A percentile compares a stretch with the other conserved stretches of the same genome.
Conservation (phyloP, 148 eudicot genomes). For the Pharnaceum exiguum region DNA sequence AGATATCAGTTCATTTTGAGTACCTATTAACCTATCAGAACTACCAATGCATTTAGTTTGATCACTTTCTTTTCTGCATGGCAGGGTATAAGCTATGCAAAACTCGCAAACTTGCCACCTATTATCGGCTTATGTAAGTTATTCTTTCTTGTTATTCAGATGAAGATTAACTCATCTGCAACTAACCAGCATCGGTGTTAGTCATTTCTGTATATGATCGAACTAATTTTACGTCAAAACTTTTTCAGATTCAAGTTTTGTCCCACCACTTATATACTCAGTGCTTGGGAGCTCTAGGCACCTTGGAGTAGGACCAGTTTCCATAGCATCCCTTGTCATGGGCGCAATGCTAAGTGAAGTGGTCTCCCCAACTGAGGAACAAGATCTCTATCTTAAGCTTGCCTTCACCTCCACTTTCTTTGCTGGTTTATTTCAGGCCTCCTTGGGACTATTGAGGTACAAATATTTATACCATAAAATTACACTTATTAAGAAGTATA, state of each 20-base stretch:
- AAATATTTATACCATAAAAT: too few species aligned
- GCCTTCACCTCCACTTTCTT: conserved; percentile 83
- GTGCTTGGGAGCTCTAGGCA: conserved; percentile 84
- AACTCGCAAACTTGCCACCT: conserved; percentile 93
- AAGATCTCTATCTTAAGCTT: conserved; percentile 61
- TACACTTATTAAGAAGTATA: neutral
- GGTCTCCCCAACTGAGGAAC: conserved; percentile 53
- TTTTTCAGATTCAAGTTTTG: conserved; percentile 84
- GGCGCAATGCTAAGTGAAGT: conserved; percentile 73
- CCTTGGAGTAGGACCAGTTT: conserved; percentile 89
- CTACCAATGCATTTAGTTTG: neutral
- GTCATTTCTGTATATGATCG: neutral
- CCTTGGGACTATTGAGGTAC: conserved; percentile 75
- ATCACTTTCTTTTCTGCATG: conserved; percentile 2
- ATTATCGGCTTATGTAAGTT: conserved; percentile 85
- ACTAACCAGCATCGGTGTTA: too few species aligned
- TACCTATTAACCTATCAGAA: neutral
- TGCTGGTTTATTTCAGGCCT: conserved; percentile 81
- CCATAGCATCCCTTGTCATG: conserved; percentile 82
- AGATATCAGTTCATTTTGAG: neutral
- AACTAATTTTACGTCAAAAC: neutral
- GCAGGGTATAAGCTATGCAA: conserved; percentile 97
- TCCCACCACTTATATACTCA: conserved; percentile 80
- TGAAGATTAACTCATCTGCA: too few species aligned
- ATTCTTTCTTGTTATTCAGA: neutral